Conservation (phyloP, 148 eudicot genomes). For the Nyssa sinensis region DNA sequence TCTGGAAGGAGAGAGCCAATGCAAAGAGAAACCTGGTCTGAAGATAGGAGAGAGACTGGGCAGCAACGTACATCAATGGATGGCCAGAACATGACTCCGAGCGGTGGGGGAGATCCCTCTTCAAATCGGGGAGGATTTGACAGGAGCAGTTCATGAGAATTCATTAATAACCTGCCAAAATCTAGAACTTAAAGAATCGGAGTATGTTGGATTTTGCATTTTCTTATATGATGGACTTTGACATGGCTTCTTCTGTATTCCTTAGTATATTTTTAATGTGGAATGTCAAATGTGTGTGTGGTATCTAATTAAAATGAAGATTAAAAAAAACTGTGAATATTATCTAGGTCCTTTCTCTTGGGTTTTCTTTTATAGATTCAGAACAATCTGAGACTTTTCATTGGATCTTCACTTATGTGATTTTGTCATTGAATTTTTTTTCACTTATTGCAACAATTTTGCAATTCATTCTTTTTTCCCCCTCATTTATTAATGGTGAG, state of each 20-base stretch:
- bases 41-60: conserved; percentile 22
- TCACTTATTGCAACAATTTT: too few species aligned
- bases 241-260: not conserved
- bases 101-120: conserved; percentile 19
- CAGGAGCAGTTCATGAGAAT: not conserved
- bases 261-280: not conserved
- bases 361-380: not conserved
- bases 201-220: not conserved
- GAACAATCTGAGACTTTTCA: not conserved
- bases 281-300: not conserved
- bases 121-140: conserved; percentile 22
- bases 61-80: conserved; percentile 17
- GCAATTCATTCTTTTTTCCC: too few species aligned
- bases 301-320: not conserved
- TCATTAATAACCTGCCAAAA: not conserved
- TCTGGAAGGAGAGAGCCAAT: conserved; percentile 44
- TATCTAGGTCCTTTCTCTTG: not conserved
- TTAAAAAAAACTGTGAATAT: not conserved
- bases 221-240: not conserved
- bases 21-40: conserved; percentile 31
- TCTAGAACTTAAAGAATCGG: not conserved
- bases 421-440: not conserved
- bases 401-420: not conserved
- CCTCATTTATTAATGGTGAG: not conserved
- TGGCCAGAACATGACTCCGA: conserved; percentile 24